Conservation (phyloP, 2,329 filamentous ascomycete species). For the Ophiostoma triangulosporum region DNA sequence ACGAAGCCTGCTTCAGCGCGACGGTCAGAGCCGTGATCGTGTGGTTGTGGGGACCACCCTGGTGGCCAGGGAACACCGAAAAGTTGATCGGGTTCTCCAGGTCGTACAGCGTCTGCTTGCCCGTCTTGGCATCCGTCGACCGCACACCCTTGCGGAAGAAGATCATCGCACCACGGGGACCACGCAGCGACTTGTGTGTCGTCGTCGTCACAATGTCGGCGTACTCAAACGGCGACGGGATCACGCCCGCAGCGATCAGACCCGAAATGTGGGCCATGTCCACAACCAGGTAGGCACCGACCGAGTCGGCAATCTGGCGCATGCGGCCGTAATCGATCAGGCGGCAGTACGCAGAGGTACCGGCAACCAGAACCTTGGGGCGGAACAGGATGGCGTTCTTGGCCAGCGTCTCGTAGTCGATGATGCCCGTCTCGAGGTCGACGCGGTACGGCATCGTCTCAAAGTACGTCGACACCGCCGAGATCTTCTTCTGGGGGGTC, state of each 20-base stretch:
- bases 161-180: constrained; percentile 97
- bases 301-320: constrained; percentile 86
- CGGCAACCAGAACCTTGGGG: constrained; percentile 90
- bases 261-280: constrained; percentile 99
- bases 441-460: constrained; percentile 97
- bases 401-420: constrained; percentile 89
- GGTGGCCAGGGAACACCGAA: constrained; percentile 97
- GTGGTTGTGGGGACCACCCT: constrained; percentile 98
- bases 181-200: constrained; percentile 97
- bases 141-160: constrained; percentile 98
- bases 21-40: constrained; percentile 96
- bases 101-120: constrained; percentile 82
- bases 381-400: constrained; percentile 85
- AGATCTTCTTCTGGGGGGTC: constrained; percentile 92
- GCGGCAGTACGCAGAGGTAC: constrained; percentile 95
- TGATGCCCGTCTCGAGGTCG: constrained; percentile 78
- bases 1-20: constrained; percentile 84
- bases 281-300: constrained; percentile 87
- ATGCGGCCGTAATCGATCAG: constrained; percentile 94
- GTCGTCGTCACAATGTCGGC: constrained; percentile 97
- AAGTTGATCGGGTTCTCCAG: constrained; percentile 95
- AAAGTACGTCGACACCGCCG: constrained; percentile 95
- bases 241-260: constrained; percentile 82
- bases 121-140: constrained; percentile 77
- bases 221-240: constrained; percentile 82